Percentiles rank a stretch among this genome's conserved stretches.
phyloP scores from a whole-genome alignment of 345 rosid genomes.

The Mallotus nudiflorus region DNA sequence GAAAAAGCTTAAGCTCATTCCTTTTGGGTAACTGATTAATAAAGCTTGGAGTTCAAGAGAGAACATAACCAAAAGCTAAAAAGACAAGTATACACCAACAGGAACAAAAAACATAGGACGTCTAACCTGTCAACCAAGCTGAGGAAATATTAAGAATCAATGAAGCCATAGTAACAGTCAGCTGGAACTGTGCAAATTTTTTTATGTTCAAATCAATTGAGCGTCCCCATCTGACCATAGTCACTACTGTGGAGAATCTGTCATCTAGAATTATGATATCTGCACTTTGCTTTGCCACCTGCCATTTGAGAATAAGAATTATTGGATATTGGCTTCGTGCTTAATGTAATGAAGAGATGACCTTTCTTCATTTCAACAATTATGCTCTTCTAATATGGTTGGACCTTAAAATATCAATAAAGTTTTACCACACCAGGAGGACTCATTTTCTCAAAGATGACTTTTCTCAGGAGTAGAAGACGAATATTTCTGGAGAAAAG shows the following conservation, averaged over 20 bases:
- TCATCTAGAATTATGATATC: constrained; percentile 93
- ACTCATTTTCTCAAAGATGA: no score
- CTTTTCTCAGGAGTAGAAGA: no score
- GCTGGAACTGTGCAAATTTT: constrained; percentile 90
- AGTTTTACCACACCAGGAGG: no score
- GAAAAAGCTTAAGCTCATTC: constrained; percentile 4
- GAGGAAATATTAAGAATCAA: constrained; percentile 82
- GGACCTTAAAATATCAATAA: no score
- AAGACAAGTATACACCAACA: neutral
- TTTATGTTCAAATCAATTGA: constrained; percentile 88
- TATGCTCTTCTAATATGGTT: no score
- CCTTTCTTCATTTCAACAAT: no score
- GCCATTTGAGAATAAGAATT: constrained; percentile 11
- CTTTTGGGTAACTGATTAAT: no score
- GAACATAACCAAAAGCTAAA: neutral
- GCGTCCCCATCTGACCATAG: constrained; percentile 95
- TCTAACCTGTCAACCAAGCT: constrained; percentile 84
- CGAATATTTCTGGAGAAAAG: no score
- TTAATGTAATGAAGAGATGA: no score
- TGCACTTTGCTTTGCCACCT: constrained; percentile 99
- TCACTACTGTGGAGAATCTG: constrained; percentile 87
- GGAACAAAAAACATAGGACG: neutral
- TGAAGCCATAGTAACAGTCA: constrained; percentile 85
- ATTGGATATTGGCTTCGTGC: no score
- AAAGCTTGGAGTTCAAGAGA: neutral